Evolutionary conservation across 1,139 yeast species (phyloP).

Genomic region (Entelexis sorbosivorans): DNA sequence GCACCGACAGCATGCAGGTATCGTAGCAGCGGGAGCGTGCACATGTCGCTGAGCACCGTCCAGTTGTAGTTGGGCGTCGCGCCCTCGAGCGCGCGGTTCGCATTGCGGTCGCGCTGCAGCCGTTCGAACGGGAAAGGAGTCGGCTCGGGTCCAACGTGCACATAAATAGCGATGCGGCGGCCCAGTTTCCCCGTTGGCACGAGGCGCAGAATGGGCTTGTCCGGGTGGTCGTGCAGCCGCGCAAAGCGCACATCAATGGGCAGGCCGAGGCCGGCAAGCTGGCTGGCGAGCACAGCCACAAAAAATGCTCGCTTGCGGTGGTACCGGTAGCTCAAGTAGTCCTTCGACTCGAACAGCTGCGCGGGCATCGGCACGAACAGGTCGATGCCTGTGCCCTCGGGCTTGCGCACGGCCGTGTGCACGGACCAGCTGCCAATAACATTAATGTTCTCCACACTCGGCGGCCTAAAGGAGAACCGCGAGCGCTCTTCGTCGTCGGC

Average conservation of each 20-base stretch:
- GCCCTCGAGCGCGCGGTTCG: slow-evolving; percentile 44
- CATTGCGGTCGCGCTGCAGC: slow-evolving; percentile 55
- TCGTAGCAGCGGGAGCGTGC: slow-evolving; percentile 59
- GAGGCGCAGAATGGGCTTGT: slow-evolving; percentile 30
- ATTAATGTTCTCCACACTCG: slow-evolving; percentile 49
- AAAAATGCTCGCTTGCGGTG: slow-evolving; percentile 83
- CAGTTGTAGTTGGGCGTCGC: slow-evolving; percentile 84
- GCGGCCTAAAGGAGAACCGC: slow-evolving; percentile 58
- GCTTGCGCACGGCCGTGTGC: slow-evolving; percentile 61
- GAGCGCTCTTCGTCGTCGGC: slow-evolving; percentile 60
- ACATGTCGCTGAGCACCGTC: slow-evolving; percentile 57
- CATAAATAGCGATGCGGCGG: slow-evolving; percentile 50
- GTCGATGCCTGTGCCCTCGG: slow-evolving; percentile 53
- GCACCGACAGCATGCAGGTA: slow-evolving; percentile 65
- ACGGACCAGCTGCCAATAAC: slow-evolving; percentile 84
- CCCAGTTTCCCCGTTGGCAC: slow-evolving; percentile 23
- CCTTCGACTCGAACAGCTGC: slow-evolving; percentile 67
- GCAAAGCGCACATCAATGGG: slow-evolving; percentile 19
- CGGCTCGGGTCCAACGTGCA: slow-evolving; percentile 62
- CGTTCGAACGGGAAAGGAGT: slow-evolving; percentile 55
- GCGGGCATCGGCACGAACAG: slow-evolving; percentile 74
- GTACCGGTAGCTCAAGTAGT: slow-evolving; percentile 79
- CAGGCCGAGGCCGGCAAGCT: slow-evolving; percentile 16
- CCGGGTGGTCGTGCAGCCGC: slow-evolving; percentile 28
- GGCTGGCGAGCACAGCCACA: slow-evolving; percentile 30